phyloP scores from a whole-genome alignment of 257 asterid genomes.

The Haberlea rhodopensis region DNA sequence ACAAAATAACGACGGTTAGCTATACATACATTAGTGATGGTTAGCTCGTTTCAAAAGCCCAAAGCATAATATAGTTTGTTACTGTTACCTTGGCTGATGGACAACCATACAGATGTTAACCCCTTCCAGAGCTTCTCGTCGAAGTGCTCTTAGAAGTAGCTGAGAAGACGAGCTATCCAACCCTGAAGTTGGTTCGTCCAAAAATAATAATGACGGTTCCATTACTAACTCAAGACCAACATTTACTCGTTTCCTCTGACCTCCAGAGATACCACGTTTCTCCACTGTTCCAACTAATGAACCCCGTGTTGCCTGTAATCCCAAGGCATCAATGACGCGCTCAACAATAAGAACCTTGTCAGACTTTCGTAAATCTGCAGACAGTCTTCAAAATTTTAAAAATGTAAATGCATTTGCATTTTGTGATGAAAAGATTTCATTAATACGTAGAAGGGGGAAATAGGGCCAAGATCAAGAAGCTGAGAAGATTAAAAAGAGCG shows the following conservation, averaged over 20 bases:
- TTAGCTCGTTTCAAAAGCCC: background rate
- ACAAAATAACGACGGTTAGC: background rate
- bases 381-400: conserved; percentile 43
- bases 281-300: conserved; percentile 64
- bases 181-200: conserved; percentile 67
- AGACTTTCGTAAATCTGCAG: conserved; percentile 58
- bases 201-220: conserved; percentile 61
- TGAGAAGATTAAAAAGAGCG: background rate
- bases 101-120: conserved; percentile 62
- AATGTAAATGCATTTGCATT: conserved; percentile 37
- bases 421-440: conserved; percentile 17
- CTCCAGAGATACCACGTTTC: conserved; percentile 66
- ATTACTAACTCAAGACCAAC: conserved; percentile 62
- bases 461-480: conserved; percentile 1
- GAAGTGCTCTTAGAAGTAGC: conserved; percentile 54
- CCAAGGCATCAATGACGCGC: conserved; percentile 57
- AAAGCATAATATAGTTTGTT: background rate
- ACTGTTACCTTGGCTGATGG: conserved; percentile 61
- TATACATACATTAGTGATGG: background rate
- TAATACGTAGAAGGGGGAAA: background rate
- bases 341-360: conserved; percentile 63
- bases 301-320: conserved; percentile 52
- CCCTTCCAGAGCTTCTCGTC: conserved; percentile 63
- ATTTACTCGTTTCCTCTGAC: conserved; percentile 65
- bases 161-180: conserved; percentile 64